phyloP scores from a whole-genome alignment of 805 yeast species.

The Lipomyces kockii region DNA sequence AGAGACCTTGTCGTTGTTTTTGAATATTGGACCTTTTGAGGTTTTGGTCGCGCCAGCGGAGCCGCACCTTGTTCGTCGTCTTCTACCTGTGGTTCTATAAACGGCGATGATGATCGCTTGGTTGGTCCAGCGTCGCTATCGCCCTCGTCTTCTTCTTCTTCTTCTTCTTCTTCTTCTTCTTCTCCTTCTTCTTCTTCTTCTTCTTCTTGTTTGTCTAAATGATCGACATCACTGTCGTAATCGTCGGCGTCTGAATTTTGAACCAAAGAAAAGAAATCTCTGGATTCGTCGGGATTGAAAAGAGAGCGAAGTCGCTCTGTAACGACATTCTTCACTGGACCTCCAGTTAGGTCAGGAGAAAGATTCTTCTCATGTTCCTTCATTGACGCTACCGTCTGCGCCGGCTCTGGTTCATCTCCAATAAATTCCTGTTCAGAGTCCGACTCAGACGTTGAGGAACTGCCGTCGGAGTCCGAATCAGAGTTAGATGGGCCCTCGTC shows the following conservation, averaged over 20 bases:
- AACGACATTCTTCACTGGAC: constrained; percentile 8
- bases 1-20: not conserved
- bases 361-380: not conserved
- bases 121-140: not conserved
- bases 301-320: constrained; percentile 24
- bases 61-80: not conserved
- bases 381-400: not conserved
- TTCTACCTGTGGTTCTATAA: not conserved
- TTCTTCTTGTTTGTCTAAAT: not conserved
- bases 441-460: constrained; percentile 49
- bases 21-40: not conserved
- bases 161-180: constrained; percentile 44
- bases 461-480: constrained; percentile 45
- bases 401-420: constrained; percentile 41
- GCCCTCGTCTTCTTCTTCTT: constrained; percentile 44
- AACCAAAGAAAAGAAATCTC: constrained; percentile 49
- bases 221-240: not conserved
- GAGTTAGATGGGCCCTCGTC: constrained; percentile 42
- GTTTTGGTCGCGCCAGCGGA: not conserved
- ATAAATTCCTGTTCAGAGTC: constrained; percentile 43
- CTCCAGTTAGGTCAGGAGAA: not conserved
- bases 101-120: not conserved
- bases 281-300: constrained; percentile 12
- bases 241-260: not conserved
- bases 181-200: not conserved